Evolutionary conservation across 768 basidiomycete species (phyloP), one percentile per base, ranked within the genome.

Genomic region (Chiua virens): DNA sequence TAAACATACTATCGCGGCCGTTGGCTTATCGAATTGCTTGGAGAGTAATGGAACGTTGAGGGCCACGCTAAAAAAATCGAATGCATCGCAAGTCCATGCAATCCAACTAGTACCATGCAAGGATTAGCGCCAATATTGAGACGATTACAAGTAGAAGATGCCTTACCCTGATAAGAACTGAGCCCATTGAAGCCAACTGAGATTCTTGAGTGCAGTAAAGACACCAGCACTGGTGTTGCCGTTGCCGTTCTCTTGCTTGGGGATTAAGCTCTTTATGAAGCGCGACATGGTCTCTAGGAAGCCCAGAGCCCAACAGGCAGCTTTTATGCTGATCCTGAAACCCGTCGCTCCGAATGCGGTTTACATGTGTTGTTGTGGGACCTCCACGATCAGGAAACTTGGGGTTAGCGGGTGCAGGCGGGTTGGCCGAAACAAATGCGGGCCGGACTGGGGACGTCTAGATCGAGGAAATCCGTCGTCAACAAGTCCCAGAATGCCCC

Each of bases 21-120:
- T 67, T 0, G 60, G 43, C 52, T 68, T 73, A 32, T 69, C 47
- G 50, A 89, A 88, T 57, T 86, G 79, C 0, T 45, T 49, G 38
- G 73, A 61, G 6, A 89, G 73, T 47, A 66, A 58, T 9, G 71
- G 66, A 14, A 87, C 73, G 50, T 73, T 79, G 49, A 87, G 78
- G 9, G 84, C 78, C 4, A 87, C 92, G 18, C 81, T 81, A 73
- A 93, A 94, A 72, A 90, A 93, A 66, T 93, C 92, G 60, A 90
- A 82, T 1, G 90, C 89, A 61, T 93, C 91, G 68, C 82, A 85
- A 8, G 83, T 87, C 92, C 92, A 94, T 0, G 89, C 88, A n/a
- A 93, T 71, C 86, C 86, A 92, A 18, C 85, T 87, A 59, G 30
- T 4, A 45, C 5, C 36, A 39, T 1, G 13, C 10, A 38, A 10